Evolutionary conservation across 768 basidiomycete genomes (phyloP).

Genomic region (Paxillus involutus): DNA sequence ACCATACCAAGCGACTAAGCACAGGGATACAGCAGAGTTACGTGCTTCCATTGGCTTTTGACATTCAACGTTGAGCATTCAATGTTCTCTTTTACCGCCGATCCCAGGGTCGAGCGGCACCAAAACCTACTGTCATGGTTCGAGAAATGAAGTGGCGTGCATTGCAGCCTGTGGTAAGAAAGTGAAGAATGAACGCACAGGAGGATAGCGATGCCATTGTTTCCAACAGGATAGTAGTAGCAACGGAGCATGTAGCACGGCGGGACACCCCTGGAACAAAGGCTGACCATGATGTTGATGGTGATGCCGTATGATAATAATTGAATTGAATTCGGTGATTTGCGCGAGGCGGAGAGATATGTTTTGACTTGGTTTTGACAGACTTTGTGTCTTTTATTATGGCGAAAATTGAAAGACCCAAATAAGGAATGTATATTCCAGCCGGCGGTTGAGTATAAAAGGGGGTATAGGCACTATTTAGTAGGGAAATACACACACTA

Average conservation of each 20-base stretch:
- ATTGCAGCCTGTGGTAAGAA: constrained; percentile 4
- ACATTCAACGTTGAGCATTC: constrained; percentile 8
- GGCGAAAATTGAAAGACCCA: background rate
- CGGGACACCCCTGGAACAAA: background rate
- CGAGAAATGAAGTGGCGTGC: constrained; percentile 1
- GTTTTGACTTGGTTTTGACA: background rate
- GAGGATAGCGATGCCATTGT: background rate
- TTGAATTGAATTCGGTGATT: constrained; percentile 3
- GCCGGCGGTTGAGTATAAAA: constrained; percentile 6
- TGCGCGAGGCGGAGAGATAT: background rate
- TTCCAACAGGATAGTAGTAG: background rate
- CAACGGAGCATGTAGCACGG: background rate
- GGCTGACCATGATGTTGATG: background rate
- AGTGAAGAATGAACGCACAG: constrained; percentile 1
- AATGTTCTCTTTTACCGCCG: constrained; percentile 6
- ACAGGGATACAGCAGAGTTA: constrained; percentile 2
- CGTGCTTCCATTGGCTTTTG: constrained; percentile 18
- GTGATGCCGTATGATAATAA: background rate
- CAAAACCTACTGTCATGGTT: background rate
- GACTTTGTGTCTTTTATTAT: background rate
- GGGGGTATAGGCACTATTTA: background rate
- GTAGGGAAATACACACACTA: background rate
- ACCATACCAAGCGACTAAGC: background rate
- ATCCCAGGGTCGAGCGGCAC: constrained; percentile 10
- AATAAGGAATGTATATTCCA: background rate